Conservation (phyloP, 768 basidiomycete species). For the Leucosporidium creatinivorum region DNA sequence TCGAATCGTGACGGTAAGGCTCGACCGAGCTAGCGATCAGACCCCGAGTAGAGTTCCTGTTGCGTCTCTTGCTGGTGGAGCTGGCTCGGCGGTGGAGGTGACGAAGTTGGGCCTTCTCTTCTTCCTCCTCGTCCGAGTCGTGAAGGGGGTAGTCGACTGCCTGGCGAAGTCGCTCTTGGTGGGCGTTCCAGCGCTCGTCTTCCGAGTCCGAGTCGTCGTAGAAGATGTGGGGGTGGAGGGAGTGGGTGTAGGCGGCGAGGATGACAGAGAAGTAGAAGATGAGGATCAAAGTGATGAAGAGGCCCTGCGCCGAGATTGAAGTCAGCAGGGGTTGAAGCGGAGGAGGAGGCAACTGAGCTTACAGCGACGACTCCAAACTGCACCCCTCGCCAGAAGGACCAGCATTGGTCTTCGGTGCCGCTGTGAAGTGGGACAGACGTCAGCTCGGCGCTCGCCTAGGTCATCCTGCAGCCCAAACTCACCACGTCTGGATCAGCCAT, state of each 20-base stretch:
- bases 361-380: slow-evolving; percentile 11
- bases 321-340: neutral
- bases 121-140: too few species aligned
- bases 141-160: too few species aligned
- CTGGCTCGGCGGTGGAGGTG: too few species aligned
- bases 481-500: too few species aligned
- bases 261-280: slow-evolving; percentile 17
- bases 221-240: slow-evolving; percentile 22
- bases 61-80: too few species aligned
- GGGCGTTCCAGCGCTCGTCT: slow-evolving; percentile 15
- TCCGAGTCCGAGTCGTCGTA: slow-evolving; percentile 9
- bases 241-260: slow-evolving; percentile 23
- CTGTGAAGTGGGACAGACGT: neutral
- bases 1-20: too few species aligned
- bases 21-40: too few species aligned
- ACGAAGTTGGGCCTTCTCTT: too few species aligned
- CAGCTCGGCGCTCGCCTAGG: too few species aligned
- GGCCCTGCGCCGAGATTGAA: neutral
- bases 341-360: neutral
- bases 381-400: neutral
- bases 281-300: slow-evolving; percentile 16
- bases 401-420: slow-evolving; percentile 3
- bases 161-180: neutral
- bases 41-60: too few species aligned
- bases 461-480: too few species aligned